A percentile compares a stretch with the other conserved stretches of the same genome.
Conservation (phyloP, 164 flowering plant genomes). For the Vitis rupestris region DNA sequence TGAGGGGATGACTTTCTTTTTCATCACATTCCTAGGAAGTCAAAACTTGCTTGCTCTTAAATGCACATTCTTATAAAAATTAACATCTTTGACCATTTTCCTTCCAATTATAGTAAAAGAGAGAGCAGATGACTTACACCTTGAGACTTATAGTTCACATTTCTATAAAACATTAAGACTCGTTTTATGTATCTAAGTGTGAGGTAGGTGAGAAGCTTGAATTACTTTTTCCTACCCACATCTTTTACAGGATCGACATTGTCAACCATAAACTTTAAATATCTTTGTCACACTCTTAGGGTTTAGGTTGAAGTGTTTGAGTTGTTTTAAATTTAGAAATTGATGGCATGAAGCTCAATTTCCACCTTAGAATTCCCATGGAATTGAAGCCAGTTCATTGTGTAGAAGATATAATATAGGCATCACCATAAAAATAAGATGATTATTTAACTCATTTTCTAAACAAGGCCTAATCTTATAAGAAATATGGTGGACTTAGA, state of each 20-base stretch:
- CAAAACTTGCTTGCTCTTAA: slow-evolving; percentile 20
- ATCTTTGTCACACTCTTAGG: too few species aligned
- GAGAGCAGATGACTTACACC: background rate
- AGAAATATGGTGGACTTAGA: background rate
- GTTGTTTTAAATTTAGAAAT: background rate
- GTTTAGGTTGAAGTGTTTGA: background rate
- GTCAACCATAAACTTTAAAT: too few species aligned
- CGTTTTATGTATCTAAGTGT: too few species aligned
- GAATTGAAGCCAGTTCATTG: background rate
- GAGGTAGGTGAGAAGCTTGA: too few species aligned
- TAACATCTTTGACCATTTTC: slow-evolving; percentile 7
- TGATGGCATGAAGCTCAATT: background rate
- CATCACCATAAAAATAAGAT: background rate
- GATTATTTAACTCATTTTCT: background rate
- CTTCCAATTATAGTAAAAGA: slow-evolving; percentile 6
- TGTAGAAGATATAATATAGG: background rate
- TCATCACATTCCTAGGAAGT: slow-evolving; percentile 19
- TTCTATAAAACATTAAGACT: too few species aligned
- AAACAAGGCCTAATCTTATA: background rate
- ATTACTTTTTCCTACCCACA: too few species aligned
- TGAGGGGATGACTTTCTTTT: slow-evolving; percentile 9
- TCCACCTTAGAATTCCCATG: background rate
- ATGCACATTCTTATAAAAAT: slow-evolving; percentile 18
- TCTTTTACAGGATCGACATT: too few species aligned
- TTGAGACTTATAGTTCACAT: too few species aligned